These are phyloP conservation scores for Chlorociboria aeruginascens DNA, from an alignment of 495 filamentous ascomycete genomes.

Conservation along the genomic window DNA sequence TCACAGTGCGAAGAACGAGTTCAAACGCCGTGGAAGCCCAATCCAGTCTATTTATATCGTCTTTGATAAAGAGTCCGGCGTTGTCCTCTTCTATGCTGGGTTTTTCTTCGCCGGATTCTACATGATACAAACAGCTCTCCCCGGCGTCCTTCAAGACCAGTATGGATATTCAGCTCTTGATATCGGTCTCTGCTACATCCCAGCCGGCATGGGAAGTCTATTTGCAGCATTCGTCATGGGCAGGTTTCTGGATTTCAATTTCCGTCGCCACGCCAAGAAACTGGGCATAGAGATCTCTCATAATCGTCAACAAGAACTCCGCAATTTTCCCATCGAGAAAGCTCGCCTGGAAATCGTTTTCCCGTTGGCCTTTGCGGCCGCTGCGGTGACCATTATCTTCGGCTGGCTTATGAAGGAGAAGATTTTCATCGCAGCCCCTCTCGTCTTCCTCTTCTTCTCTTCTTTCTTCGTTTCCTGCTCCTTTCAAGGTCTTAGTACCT, in stretches of 20 bases:
- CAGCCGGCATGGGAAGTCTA: conserved; percentile 50
- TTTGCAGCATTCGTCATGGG: conserved; percentile 48
- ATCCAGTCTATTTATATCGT: too few relatives aligned
- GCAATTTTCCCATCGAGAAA: conserved; percentile 52
- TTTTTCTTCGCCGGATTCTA: too few relatives aligned
- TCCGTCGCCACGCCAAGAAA: conserved; percentile 29
- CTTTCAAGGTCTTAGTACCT: conserved; percentile 38
- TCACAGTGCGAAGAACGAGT: too few relatives aligned
- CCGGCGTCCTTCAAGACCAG: too few relatives aligned
- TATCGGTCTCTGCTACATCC: conserved; percentile 46
- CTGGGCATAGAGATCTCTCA: conserved; percentile 34
- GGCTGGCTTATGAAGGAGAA: conserved; percentile 43
- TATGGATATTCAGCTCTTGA: conserved; percentile 41
- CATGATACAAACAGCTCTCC: too few relatives aligned
- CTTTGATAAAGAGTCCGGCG: too few relatives aligned
- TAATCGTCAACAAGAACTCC: conserved; percentile 35
- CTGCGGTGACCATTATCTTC: conserved; percentile 33
- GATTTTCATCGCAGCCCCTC: conserved; percentile 32
- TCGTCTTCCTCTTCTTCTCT: conserved; percentile 45
- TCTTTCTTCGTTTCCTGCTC: conserved; percentile 37
- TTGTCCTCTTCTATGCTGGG: too few relatives aligned
- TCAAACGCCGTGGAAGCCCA: too few relatives aligned
- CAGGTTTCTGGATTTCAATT: conserved; percentile 42
- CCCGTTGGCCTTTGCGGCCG: conserved; percentile 32
- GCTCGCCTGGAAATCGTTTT: conserved; percentile 47